Conservation (phyloP, 805 yeast genomes). For the Ogataea sp. region DNA sequence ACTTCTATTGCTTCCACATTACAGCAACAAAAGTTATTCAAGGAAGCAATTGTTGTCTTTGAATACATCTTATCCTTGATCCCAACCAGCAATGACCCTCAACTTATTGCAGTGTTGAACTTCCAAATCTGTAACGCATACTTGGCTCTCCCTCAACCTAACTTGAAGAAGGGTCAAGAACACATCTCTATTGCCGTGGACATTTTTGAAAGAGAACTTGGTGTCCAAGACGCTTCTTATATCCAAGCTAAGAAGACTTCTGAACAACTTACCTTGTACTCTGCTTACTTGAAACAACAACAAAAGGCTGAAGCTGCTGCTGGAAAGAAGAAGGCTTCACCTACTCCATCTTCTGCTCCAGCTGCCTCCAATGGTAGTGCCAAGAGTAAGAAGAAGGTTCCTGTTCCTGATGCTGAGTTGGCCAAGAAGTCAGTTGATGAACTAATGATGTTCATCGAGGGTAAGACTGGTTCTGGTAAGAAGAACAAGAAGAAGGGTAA, state of each 20-base stretch:
- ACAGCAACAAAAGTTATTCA: slow-evolving; percentile 39
- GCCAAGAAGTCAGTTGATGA: slow-evolving; percentile 66
- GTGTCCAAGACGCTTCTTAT: slow-evolving; percentile 51
- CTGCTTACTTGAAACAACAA: slow-evolving; percentile 36
- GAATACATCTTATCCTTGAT: slow-evolving; percentile 46
- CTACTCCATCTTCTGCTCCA: slow-evolving; percentile 15
- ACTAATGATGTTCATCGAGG: slow-evolving; percentile 63
- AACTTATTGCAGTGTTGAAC: slow-evolving; percentile 54
- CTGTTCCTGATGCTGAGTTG: slow-evolving; percentile 41
- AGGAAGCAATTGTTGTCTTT: slow-evolving; percentile 45
- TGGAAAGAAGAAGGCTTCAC: slow-evolving; percentile 15
- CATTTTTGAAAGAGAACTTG: slow-evolving; percentile 47
- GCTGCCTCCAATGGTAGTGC: neutral
- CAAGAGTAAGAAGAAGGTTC: slow-evolving; percentile 23
- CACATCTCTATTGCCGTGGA: too few species aligned
- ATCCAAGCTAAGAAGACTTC: slow-evolving; percentile 46
- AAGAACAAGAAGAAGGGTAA: slow-evolving; percentile 17
- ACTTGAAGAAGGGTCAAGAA: slow-evolving; percentile 24
- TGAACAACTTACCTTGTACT: too few species aligned
- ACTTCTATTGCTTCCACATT: slow-evolving; percentile 55
- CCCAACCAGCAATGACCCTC: slow-evolving; percentile 34
- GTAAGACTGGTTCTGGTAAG: slow-evolving; percentile 25
- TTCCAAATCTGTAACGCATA: slow-evolving; percentile 64
- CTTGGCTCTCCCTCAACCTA: slow-evolving; percentile 42
- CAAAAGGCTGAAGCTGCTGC: slow-evolving; percentile 25